Percentiles rank a stretch among this genome's conserved stretches.
phyloP scores from a whole-genome alignment of 2,329 filamentous ascomycete species.

The Diaporthe aspalathi region DNA sequence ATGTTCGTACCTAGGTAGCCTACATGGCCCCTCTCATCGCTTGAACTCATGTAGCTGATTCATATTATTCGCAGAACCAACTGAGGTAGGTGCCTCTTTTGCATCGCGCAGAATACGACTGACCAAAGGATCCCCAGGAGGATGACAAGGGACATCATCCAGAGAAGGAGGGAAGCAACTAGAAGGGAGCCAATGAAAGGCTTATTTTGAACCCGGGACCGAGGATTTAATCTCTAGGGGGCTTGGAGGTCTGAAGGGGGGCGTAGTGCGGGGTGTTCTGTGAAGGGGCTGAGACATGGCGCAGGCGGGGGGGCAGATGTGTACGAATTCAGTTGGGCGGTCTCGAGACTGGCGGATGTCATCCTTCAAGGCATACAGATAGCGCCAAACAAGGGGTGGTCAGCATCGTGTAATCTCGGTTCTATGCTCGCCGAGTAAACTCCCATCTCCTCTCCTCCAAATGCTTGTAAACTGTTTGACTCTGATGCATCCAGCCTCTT shows the following conservation, averaged over 20 bases:
- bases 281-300: neutral
- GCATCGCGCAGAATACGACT: neutral
- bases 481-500: neutral
- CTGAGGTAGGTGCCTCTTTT: neutral
- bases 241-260: too few relatives aligned
- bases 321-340: neutral
- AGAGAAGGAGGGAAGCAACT: neutral
- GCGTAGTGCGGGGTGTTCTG: neutral
- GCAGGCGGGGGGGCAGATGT: neutral
- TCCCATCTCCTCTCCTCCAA: too few relatives aligned
- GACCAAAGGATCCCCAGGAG: neutral
- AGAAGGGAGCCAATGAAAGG: too few relatives aligned
- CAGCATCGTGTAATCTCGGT: neutral
- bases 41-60: neutral
- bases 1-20: constrained; percentile 16
- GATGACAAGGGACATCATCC: constrained; percentile 19
- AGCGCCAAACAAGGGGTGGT: neutral
- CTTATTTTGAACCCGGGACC: neutral
- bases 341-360: neutral
- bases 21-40: too few relatives aligned
- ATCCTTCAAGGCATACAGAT: neutral
- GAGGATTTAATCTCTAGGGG: too few relatives aligned
- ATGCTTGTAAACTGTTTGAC: neutral
- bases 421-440: neutral
- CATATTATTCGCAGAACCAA: neutral